Evolutionary conservation across 805 yeast species (phyloP), one percentile per base, ranked within the genome.

Genomic region (Yarrowia phangngaensis): DNA sequence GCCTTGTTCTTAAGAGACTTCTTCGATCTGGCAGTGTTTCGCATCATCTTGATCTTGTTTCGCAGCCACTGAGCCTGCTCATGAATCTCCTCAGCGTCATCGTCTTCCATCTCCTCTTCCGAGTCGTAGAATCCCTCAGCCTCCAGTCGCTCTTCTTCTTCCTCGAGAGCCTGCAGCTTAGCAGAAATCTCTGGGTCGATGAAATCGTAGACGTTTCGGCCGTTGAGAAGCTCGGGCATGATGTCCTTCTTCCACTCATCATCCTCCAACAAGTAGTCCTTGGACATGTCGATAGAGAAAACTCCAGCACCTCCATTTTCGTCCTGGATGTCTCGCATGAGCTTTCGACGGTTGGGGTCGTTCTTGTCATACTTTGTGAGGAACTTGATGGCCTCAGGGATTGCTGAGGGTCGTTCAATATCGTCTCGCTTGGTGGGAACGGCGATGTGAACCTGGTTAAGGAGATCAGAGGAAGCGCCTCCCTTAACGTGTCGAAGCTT

Each of bases 241-340:
- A 83, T 76, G 68, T 92, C 99, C 57, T 87, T 79, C 76, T 90
- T 90, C 99, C 99, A 92, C 56, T 86, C 94, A 46, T 90, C 97
- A 64, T 92, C 90, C 58, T 90, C 98, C 58, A 92, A 73, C 54
- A 92, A 58, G 68, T 94, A 92, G 62, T 82, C 84, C 63, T 90
- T 97, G 66, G 88, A 86, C 70, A 92, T 74, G 71, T 92, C 88
- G 64, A 92, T 78, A 71, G 88, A 92, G 74, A 71, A 92, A 26
- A 92, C 98, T 74, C 98, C 98, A 33, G 98, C 97, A 64, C 98
- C 98, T 64, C 98, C 98, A 61, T 92, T 86, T 65, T 84, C 96
- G 41, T 76, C 82, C 71, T 92, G 98, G 54, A 88, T 73, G 64
- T 92, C 97, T 62, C 86, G 78, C 29, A 95, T 88, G 60, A 92